These are phyloP conservation scores for Volvariella surrecta DNA, from an alignment of 1,284 basidiomycete species.

Conservation along the genomic window DNA sequence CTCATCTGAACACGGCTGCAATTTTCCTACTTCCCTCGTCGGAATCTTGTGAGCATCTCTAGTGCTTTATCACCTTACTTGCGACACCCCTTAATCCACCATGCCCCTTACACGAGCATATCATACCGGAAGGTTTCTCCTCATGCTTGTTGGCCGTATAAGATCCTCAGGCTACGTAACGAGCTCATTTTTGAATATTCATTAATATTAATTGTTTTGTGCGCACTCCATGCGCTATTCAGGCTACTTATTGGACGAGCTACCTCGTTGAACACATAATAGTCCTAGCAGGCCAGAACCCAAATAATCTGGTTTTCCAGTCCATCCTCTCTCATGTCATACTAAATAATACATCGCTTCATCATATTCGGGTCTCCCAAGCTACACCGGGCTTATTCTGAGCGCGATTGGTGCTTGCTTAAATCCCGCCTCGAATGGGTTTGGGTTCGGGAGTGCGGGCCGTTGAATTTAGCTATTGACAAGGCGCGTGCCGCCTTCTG, in stretches of 20 bases:
- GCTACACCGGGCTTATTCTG: constrained; percentile 25
- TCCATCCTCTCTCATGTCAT: constrained; percentile 12
- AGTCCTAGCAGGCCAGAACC: constrained; percentile 15
- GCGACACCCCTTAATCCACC: constrained; percentile 23
- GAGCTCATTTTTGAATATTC: too few species aligned
- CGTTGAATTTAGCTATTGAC: constrained; percentile 17
- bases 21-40: too few species aligned
- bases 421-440: constrained; percentile 17
- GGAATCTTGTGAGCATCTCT: too few species aligned
- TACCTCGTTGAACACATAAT: constrained; percentile 16
- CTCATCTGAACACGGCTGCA: too few species aligned
- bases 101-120: constrained; percentile 13
- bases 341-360: constrained; percentile 9
- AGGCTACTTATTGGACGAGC: constrained; percentile 21
- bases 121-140: constrained; percentile 23
- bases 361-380: constrained; percentile 15
- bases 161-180: constrained; percentile 17
- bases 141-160: constrained; percentile 18
- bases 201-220: too few species aligned
- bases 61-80: too few species aligned
- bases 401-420: constrained; percentile 19
- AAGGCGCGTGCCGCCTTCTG: constrained; percentile 16
- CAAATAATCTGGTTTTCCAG: constrained; percentile 12
- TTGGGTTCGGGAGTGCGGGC: constrained; percentile 26
- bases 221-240: too few species aligned